These are phyloP conservation scores for Acaromyces ingoldii DNA, from an alignment of 1,284 basidiomycete genomes.

Conservation along the genomic window DNA sequence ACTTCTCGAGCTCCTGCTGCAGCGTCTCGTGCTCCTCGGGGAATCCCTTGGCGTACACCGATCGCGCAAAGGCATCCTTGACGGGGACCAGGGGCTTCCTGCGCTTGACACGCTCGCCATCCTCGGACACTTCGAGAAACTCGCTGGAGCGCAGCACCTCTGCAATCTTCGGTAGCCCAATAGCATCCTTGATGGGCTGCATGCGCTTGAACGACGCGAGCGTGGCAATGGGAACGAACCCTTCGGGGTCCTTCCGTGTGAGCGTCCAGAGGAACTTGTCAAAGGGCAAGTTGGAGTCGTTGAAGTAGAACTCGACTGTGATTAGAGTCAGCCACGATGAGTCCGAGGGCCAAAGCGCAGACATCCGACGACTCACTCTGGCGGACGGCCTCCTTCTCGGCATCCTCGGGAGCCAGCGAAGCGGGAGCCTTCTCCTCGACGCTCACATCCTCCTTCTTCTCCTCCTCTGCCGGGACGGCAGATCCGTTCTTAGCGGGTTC, in stretches of 20 bases:
- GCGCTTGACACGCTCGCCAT: slow-evolving; percentile 68
- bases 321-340: too few species aligned
- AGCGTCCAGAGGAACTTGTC: slow-evolving; percentile 86
- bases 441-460: too few species aligned
- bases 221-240: slow-evolving; percentile 85
- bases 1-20: slow-evolving; percentile 74
- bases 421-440: too few species aligned
- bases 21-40: slow-evolving; percentile 67
- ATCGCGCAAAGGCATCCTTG: slow-evolving; percentile 47
- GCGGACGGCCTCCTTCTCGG: too few species aligned
- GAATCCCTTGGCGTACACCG: slow-evolving; percentile 70
- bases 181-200: slow-evolving; percentile 57
- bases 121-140: slow-evolving; percentile 71
- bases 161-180: slow-evolving; percentile 36
- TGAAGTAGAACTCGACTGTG: slow-evolving; percentile 94
- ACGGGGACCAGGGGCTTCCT: slow-evolving; percentile 55
- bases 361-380: too few species aligned
- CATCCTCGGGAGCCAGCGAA: too few species aligned
- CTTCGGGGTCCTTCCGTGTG: slow-evolving; percentile 53
- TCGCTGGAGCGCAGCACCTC: slow-evolving; percentile 30
- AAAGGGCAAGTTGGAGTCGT: slow-evolving; percentile 77
- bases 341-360: too few species aligned
- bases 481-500: too few species aligned
- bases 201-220: slow-evolving; percentile 95
- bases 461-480: too few species aligned